A percentile compares a stretch with the other conserved stretches of the same genome.
Evolutionary conservation across 495 filamentous ascomycete genomes (phyloP).

Genomic region (Penicillium salamii): DNA sequence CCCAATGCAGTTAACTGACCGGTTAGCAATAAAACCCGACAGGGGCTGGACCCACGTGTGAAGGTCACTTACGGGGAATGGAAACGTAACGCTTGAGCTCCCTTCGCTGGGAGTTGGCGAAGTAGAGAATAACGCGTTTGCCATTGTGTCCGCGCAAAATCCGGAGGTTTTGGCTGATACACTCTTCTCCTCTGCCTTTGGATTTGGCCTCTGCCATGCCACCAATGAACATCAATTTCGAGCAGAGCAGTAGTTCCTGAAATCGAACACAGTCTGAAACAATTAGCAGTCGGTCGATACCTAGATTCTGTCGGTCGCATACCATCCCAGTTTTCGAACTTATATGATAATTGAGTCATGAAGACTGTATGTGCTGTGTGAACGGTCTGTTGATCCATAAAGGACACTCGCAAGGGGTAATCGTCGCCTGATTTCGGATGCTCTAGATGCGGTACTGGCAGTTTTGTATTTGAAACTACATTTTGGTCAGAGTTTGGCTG

Average conservation of each 20-base stretch:
- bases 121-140: slow-evolving; percentile 39
- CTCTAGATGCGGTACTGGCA: slow-evolving; percentile 46
- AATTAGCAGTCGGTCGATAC: background rate
- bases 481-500: background rate
- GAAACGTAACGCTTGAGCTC: slow-evolving; percentile 44
- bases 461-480: slow-evolving; percentile 38
- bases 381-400: slow-evolving; percentile 46
- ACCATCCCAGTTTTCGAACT: slow-evolving; percentile 46
- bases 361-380: slow-evolving; percentile 42
- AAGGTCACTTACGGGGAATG: slow-evolving; percentile 35
- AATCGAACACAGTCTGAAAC: slow-evolving; percentile 39
- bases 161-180: slow-evolving; percentile 48
- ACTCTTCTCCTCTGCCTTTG: slow-evolving; percentile 48
- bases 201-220: slow-evolving; percentile 48
- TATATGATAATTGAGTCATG: slow-evolving; percentile 43
- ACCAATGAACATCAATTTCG: slow-evolving; percentile 40
- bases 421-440: slow-evolving; percentile 38
- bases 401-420: slow-evolving; percentile 38
- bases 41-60: background rate
- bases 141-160: slow-evolving; percentile 38
- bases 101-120: slow-evolving; percentile 45
- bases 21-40: background rate
- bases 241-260: slow-evolving; percentile 42
- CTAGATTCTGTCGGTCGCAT: slow-evolving; percentile 7
- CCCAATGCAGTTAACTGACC: slow-evolving; percentile 40